Evolutionary conservation across 164 flowering plant species (phyloP).

Genomic region (Berberis thunbergii): DNA sequence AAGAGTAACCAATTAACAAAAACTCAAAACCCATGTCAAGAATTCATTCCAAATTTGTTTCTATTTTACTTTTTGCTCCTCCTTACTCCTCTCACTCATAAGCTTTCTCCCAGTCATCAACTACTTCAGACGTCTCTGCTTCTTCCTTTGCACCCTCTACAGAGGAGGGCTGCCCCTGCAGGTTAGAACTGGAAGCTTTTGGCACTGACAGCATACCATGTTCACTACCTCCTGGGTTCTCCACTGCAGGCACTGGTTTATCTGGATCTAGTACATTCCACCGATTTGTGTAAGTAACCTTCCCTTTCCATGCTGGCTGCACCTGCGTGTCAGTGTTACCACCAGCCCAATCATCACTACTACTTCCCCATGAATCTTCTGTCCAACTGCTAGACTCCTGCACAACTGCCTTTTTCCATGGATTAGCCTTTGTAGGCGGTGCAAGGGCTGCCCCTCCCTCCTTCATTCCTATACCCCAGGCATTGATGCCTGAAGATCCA

Average conservation of each 20-base stretch:
- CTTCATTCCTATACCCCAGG: slow-evolving; percentile 25
- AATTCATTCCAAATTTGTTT: neutral
- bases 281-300: slow-evolving; percentile 43
- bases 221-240: slow-evolving; percentile 4
- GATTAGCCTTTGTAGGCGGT: slow-evolving; percentile 29
- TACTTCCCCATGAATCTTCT: slow-evolving; percentile 56
- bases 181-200: slow-evolving; percentile 9
- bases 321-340: slow-evolving; percentile 21
- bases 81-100: slow-evolving; percentile 28
- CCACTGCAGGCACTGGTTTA: slow-evolving; percentile 15
- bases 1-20: too few species aligned
- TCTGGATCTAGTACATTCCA: slow-evolving; percentile 56
- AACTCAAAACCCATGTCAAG: too few species aligned
- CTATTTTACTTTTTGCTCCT: neutral
- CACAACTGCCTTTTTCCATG: slow-evolving; percentile 82
- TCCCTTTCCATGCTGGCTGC: slow-evolving; percentile 36
- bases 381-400: slow-evolving; percentile 40
- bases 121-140: slow-evolving; percentile 35
- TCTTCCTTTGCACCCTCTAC: slow-evolving; percentile 3
- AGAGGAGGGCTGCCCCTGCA: slow-evolving; percentile 6
- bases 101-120: slow-evolving; percentile 90
- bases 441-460: slow-evolving; percentile 33
- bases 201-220: slow-evolving; percentile 14
- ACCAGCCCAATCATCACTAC: slow-evolving; percentile 34
- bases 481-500: slow-evolving; percentile 28